Conservation (phyloP, 2,329 filamentous ascomycete genomes). For the Clonostachys byssicola region DNA sequence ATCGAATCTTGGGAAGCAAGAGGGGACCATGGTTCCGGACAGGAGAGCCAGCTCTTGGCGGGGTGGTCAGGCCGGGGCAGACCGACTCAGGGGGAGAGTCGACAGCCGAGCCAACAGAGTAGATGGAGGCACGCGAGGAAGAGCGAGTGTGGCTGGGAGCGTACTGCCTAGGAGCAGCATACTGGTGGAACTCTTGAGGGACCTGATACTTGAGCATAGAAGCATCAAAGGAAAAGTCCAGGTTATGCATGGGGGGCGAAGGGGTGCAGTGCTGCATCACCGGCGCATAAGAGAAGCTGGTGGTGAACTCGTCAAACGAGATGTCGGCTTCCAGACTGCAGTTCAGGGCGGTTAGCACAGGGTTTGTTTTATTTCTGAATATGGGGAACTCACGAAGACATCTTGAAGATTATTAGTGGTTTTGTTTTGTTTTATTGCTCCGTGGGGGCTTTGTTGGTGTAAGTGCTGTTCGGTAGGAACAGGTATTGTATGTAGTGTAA, state of each 20-base stretch:
- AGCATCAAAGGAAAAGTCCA: constrained; percentile 6
- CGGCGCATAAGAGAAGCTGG: constrained; percentile 3
- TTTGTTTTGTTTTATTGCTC: not conserved
- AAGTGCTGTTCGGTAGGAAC: too few relatives aligned
- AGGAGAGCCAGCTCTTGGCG: constrained; percentile 60
- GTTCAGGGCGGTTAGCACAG: not conserved
- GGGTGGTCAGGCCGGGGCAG: constrained; percentile 65
- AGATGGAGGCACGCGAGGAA: constrained; percentile 62
- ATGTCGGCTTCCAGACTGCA: not conserved
- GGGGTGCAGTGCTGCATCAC: constrained; percentile 1
- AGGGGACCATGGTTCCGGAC: constrained; percentile 75
- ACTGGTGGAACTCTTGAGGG: not conserved
- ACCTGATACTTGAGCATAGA: constrained; percentile 3
- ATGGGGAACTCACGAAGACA: not conserved
- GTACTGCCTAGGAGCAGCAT: constrained; percentile 4
- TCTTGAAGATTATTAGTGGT: not conserved
- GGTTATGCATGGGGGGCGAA: constrained; percentile 3
- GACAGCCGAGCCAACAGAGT: constrained; percentile 52
- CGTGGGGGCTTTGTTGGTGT: too few relatives aligned
- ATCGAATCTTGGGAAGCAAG: constrained; percentile 79
- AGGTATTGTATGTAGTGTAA: too few relatives aligned
- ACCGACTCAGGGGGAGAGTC: constrained; percentile 58
- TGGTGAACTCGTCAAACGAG: constrained; percentile 1
- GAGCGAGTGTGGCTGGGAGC: constrained; percentile 54
- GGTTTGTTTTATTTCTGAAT: too few relatives aligned